These are phyloP conservation scores for Epichloe typhina DNA, from an alignment of 2,329 filamentous ascomycete species.

Conservation along the genomic window DNA sequence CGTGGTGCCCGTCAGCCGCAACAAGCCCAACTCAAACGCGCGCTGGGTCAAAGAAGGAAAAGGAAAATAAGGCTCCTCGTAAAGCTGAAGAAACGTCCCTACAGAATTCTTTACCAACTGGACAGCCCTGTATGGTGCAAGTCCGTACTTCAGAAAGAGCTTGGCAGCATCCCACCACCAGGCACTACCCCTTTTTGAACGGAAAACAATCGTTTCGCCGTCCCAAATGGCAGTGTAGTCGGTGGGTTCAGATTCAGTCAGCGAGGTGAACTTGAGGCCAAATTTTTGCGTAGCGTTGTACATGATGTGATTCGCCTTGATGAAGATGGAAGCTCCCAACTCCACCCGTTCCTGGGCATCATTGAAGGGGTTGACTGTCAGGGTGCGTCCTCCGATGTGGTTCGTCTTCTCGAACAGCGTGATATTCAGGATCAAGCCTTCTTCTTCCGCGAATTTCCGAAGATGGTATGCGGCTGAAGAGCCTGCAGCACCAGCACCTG, in stretches of 20 bases:
- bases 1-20: conserved; percentile 52
- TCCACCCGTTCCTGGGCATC: conserved; percentile 60
- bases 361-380: conserved; percentile 67
- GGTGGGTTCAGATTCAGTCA: conserved; percentile 32
- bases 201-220: conserved; percentile 59
- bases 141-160: conserved; percentile 74
- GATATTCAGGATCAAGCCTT: conserved; percentile 55
- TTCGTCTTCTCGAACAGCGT: conserved; percentile 73
- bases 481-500: conserved; percentile 81
- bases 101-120: conserved; percentile 60
- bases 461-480: conserved; percentile 80
- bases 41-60: conserved; percentile 63
- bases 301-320: conserved; percentile 71
- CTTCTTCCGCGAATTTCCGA: conserved; percentile 51
- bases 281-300: conserved; percentile 59
- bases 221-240: conserved; percentile 71
- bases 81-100: conserved; percentile 63
- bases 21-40: conserved; percentile 53
- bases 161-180: conserved; percentile 73
- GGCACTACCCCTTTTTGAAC: conserved; percentile 42
- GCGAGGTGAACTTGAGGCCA: conserved; percentile 44
- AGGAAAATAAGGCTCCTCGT: conserved; percentile 70
- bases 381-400: conserved; percentile 73
- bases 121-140: conserved; percentile 61
- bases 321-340: conserved; percentile 85